Percentiles rank a stretch among this genome's conserved stretches.
These are phyloP conservation scores for Kodamaea anthophila DNA, from an alignment of 1,139 yeast genomes.

Conservation along the genomic window DNA sequence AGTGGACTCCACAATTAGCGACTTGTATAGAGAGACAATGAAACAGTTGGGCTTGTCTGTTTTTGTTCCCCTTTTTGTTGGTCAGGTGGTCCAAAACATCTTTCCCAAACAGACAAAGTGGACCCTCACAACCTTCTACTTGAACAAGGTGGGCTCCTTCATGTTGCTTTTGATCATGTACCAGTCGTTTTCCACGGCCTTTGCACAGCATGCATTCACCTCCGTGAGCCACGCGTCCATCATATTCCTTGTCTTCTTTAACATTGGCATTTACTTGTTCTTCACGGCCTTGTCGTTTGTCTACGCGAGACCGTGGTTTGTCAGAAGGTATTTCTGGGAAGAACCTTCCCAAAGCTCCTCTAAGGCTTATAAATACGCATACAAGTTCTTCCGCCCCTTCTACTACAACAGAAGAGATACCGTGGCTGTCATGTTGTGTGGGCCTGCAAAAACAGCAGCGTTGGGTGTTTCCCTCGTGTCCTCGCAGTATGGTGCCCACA, in stretches of 20 bases:
- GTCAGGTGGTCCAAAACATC: slow-evolving; percentile 71
- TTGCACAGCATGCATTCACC: slow-evolving; percentile 72
- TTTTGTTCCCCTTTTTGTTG: slow-evolving; percentile 81
- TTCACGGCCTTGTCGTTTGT: slow-evolving; percentile 59
- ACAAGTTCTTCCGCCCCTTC: slow-evolving; percentile 52
- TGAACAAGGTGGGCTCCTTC: slow-evolving; percentile 69
- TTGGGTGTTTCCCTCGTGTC: slow-evolving; percentile 77
- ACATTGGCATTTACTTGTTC: slow-evolving; percentile 68
- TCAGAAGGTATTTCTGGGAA: slow-evolving; percentile 36
- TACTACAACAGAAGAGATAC: slow-evolving; percentile 68
- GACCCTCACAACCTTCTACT: slow-evolving; percentile 50
- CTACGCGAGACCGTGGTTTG: slow-evolving; percentile 56
- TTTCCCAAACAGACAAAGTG: slow-evolving; percentile 61
- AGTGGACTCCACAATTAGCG: slow-evolving; percentile 43
- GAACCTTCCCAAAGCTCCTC: slow-evolving; percentile 44
- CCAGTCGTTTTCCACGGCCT: slow-evolving; percentile 84
- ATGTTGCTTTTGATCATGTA: slow-evolving; percentile 77
- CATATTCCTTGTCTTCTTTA: slow-evolving; percentile 73
- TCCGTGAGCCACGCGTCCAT: slow-evolving; percentile 63
- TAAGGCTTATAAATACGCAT: slow-evolving; percentile 31
- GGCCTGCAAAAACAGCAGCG: slow-evolving; percentile 92
- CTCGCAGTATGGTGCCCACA: slow-evolving; percentile 68
- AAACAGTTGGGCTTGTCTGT: slow-evolving; percentile 80
- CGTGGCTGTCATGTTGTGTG: slow-evolving; percentile 76
- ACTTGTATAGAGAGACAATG: slow-evolving; percentile 72